These are phyloP conservation scores for Cenchrus purpureus DNA, from an alignment of 176 grass and related monocot genomes.

Conservation along the genomic window DNA sequence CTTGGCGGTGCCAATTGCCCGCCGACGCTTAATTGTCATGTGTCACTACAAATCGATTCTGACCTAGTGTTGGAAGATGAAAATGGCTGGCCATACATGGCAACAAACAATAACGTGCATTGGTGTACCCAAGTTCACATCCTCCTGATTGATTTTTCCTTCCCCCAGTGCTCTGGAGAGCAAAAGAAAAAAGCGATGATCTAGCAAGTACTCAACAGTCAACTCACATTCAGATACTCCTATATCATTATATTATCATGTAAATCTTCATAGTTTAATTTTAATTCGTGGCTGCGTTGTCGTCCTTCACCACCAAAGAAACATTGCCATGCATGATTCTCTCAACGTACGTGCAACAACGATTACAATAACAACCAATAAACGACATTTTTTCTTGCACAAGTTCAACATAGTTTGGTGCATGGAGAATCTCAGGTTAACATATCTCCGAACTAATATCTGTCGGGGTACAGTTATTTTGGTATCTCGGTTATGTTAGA, in stretches of 20 bases:
- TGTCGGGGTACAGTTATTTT: neutral
- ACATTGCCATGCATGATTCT: neutral
- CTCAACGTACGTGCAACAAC: slow-evolving; percentile 1
- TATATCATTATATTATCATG: too few relatives aligned
- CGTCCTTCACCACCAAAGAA: too few relatives aligned
- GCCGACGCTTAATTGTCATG: too few relatives aligned
- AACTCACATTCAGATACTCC: too few relatives aligned
- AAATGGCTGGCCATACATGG: neutral
- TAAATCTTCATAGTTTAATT: neutral
- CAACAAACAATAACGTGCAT: neutral
- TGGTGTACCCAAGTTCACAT: neutral
- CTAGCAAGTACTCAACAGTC: neutral
- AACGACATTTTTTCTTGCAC: neutral
- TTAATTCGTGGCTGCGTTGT: too few relatives aligned
- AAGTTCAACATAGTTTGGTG: neutral
- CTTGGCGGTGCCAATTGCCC: too few relatives aligned
- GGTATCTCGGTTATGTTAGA: neutral
- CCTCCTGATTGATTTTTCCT: neutral
- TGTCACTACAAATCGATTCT: too few relatives aligned
- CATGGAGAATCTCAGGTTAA: slow-evolving; percentile 1
- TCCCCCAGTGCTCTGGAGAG: neutral
- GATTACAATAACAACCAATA: slow-evolving; percentile 15
- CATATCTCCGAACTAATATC: neutral
- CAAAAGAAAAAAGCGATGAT: neutral
- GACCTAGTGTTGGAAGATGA: neutral